phyloP scores from a whole-genome alignment of 441 rosid genomes.

The Heliophila coronopifolia region DNA sequence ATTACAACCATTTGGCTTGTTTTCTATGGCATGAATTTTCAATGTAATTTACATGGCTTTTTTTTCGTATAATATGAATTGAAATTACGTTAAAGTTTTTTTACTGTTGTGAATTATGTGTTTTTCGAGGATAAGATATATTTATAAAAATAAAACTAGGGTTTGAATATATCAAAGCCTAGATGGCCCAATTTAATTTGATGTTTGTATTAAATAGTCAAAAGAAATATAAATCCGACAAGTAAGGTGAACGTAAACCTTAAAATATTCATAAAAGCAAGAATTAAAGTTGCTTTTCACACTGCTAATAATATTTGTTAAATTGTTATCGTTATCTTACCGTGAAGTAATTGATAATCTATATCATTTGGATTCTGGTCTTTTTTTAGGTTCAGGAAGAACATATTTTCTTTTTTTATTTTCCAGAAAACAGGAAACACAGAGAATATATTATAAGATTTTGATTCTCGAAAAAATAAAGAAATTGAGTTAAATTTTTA shows the following conservation, averaged over 20 bases:
- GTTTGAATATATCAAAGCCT: slow-evolving; percentile 2
- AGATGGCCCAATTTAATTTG: slow-evolving; percentile 17
- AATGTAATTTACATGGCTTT: not conserved
- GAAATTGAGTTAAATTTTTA: too few species aligned
- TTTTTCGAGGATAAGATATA: too few species aligned
- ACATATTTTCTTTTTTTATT: not conserved
- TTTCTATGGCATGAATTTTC: slow-evolving; percentile 4
- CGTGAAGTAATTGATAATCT: slow-evolving; percentile 15
- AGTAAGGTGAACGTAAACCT: slow-evolving; percentile 29
- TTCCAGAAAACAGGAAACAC: not conserved
- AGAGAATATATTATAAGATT: not conserved
- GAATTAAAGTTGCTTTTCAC: slow-evolving; percentile 19
- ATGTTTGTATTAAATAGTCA: slow-evolving; percentile 18
- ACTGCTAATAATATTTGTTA: slow-evolving; percentile 6
- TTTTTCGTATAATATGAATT: not conserved
- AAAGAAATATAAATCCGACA: slow-evolving; percentile 28
- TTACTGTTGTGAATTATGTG: too few species aligned
- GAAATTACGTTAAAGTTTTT: not conserved
- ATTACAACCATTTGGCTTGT: slow-evolving; percentile 12
- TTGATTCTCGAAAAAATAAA: too few species aligned
- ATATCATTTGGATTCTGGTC: not conserved
- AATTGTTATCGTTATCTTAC: not conserved
- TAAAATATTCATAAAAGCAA: slow-evolving; percentile 27
- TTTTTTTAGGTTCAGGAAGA: not conserved
- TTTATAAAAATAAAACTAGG: too few species aligned